Evolutionary conservation across 2,329 filamentous ascomycete species (phyloP), one percentile per base, ranked within the genome.

Genomic region (Epichloe gansuensis): DNA sequence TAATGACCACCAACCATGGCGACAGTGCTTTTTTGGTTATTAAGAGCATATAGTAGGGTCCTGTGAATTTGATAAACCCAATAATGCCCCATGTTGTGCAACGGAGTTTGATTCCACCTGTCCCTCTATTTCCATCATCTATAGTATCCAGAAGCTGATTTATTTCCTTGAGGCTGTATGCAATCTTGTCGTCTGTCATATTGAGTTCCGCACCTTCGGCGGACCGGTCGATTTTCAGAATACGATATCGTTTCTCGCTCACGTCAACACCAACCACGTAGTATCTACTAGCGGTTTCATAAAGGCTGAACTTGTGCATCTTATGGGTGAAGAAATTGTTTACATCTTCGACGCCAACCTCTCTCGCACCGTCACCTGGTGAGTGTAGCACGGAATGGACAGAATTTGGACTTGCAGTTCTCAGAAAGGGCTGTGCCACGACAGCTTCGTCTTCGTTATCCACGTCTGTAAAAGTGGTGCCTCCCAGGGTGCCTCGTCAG

Each of bases 271-370:
- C 93, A 17, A 97, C 89, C 58, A 98, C 85, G 67, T 96, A 98
- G 68, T 93, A 98, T 50, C 89, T 81, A 52, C 85, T 89, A 12
- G 88, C 87, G 3, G 93, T 98, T 72, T 98, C 93, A 69, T 98
- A 97, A 23, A 98, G 73, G n/a, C 88, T 93, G 69, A 95, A 97
- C 63, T 93, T 94, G 73, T 96, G 90, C 89, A 98, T 95, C 65
- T 78, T 80, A 67, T 78, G 76, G 45, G 75, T 67, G 17, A 73
- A 60, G 23, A 71, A 68, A 51, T 71, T 66, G 5, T 62, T 61
- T 1, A 61, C 59, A 13, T 62, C 64, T 15, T 65, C 64, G 17
- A 69, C 66, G 35, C 68, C 64, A 38, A 58, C 55, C 3, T 59
- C 56, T 8, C 53, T 54, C 31, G 43, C 45, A 21, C 43, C 47